Evolutionary conservation across 2,329 filamentous ascomycete genomes (phyloP).

Genomic region (Fonsecaea monophora): DNA sequence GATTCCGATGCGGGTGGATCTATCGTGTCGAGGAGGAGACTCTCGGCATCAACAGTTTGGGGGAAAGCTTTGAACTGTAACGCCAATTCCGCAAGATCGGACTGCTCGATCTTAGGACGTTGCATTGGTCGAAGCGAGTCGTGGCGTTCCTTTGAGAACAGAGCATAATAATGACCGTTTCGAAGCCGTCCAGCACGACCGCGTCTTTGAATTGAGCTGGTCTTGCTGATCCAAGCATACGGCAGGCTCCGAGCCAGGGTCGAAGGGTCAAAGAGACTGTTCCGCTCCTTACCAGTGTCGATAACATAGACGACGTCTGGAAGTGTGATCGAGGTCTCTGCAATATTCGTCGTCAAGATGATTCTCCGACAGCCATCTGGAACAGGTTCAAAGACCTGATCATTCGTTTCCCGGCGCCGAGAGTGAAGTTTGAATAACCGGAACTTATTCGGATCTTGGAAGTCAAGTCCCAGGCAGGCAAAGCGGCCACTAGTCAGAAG

Average conservation of each 20-base stretch:
- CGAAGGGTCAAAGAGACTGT: constrained; percentile 27
- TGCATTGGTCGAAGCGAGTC: constrained; percentile 80
- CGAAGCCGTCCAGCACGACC: constrained; percentile 95
- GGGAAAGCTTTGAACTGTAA: constrained; percentile 90
- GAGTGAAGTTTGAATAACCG: constrained; percentile 58
- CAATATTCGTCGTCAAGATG: constrained; percentile 95
- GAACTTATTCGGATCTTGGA: constrained; percentile 50
- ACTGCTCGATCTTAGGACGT: constrained; percentile 90
- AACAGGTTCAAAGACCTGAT: constrained; percentile 50
- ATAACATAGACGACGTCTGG: constrained; percentile 96
- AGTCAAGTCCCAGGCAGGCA: constrained; percentile 48
- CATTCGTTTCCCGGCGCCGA: constrained; percentile 52
- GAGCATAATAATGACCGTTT: constrained; percentile 90
- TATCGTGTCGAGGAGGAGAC: constrained; percentile 82
- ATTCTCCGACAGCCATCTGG: constrained; percentile 78
- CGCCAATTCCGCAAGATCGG: constrained; percentile 90
- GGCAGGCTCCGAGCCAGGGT: constrained; percentile 22
- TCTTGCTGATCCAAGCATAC: constrained; percentile 55
- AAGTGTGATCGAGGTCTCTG: constrained; percentile 97
- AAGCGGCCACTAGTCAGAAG: constrained; percentile 41
- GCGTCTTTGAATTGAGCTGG: constrained; percentile 94
- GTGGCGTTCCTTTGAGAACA: constrained; percentile 89
- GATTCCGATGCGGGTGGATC: constrained; percentile 91
- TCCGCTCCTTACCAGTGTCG: constrained; percentile 79
- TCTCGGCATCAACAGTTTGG: constrained; percentile 41